Conservation (phyloP, 2,329 filamentous ascomycete species). For the Epichloe typhina region DNA sequence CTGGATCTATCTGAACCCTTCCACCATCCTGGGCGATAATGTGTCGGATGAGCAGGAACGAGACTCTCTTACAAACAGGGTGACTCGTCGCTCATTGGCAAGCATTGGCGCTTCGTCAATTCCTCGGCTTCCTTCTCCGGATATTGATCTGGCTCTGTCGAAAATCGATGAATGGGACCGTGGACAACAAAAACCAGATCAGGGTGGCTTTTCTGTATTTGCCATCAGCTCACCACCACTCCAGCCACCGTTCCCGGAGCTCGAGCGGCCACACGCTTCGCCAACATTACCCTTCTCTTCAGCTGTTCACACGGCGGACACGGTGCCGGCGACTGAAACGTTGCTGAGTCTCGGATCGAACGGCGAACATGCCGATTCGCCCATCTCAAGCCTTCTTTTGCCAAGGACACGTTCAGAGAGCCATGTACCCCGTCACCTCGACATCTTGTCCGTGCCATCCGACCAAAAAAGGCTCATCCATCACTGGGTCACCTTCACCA, state of each 20-base stretch:
- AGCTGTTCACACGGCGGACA: not conserved
- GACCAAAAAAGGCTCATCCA: slow-evolving; percentile 13
- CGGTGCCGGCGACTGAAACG: not conserved
- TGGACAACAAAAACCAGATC: not conserved
- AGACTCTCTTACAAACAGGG: not conserved
- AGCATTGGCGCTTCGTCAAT: not conserved
- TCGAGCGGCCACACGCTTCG: not conserved
- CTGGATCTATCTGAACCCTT: slow-evolving; percentile 6
- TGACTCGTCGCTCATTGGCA: not conserved
- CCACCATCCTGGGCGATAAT: not conserved
- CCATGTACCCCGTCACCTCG: slow-evolving; percentile 8
- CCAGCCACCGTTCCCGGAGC: not conserved
- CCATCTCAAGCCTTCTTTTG: not conserved
- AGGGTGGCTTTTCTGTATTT: not conserved
- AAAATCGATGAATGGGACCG: slow-evolving; percentile 7
- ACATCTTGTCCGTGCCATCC: slow-evolving; percentile 8
- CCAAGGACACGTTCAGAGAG: not conserved
- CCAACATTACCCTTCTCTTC: not conserved
- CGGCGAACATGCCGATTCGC: not conserved
- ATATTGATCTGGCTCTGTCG: slow-evolving; percentile 3
- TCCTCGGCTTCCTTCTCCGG: slow-evolving; percentile 1
- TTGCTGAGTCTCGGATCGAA: not conserved
- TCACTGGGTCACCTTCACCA: slow-evolving; percentile 15
- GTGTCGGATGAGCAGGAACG: not conserved
- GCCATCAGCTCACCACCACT: not conserved